These are phyloP conservation scores for Ceratobasidium sp. DNA, from an alignment of 1,284 basidiomycete genomes.

Conservation along the genomic window DNA sequence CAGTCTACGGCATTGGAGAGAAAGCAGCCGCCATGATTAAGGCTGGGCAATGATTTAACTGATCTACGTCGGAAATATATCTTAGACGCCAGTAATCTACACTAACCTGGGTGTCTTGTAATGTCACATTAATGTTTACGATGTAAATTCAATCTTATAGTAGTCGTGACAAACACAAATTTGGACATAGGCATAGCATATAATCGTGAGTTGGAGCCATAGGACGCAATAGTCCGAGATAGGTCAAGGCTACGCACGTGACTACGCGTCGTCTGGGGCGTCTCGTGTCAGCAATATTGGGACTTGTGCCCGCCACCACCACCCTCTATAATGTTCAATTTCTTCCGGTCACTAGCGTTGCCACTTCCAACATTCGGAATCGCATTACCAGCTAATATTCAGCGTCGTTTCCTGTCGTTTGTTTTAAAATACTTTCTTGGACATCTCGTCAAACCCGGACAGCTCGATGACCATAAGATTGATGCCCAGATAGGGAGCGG, in stretches of 20 bases:
- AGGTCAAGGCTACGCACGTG: slow-evolving; percentile 20
- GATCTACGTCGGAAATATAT: background rate
- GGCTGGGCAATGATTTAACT: slow-evolving; percentile 21
- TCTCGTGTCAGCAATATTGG: slow-evolving; percentile 36
- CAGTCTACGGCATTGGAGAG: slow-evolving; percentile 50
- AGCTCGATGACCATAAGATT: slow-evolving; percentile 85
- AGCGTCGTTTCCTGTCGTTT: slow-evolving; percentile 89
- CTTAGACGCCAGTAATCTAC: background rate
- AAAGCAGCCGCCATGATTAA: slow-evolving; percentile 47
- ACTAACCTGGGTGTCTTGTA: background rate
- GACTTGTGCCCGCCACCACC: slow-evolving; percentile 36
- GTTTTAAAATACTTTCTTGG: slow-evolving; percentile 84
- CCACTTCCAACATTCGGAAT: slow-evolving; percentile 41
- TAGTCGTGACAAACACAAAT: no score
- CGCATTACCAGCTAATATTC: slow-evolving; percentile 81
- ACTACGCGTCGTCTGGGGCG: slow-evolving; percentile 28
- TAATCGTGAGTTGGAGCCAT: no score
- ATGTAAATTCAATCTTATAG: no score
- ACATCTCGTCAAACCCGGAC: slow-evolving; percentile 84
- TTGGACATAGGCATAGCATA: no score
- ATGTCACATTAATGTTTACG: no score
- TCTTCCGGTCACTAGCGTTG: slow-evolving; percentile 32
- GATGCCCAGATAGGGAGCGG: slow-evolving; percentile 93
- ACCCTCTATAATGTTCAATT: slow-evolving; percentile 22
- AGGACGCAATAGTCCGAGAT: no score